Evolutionary conservation across 257 asterid genomes (phyloP).

Genomic region (Solanum piurae): DNA sequence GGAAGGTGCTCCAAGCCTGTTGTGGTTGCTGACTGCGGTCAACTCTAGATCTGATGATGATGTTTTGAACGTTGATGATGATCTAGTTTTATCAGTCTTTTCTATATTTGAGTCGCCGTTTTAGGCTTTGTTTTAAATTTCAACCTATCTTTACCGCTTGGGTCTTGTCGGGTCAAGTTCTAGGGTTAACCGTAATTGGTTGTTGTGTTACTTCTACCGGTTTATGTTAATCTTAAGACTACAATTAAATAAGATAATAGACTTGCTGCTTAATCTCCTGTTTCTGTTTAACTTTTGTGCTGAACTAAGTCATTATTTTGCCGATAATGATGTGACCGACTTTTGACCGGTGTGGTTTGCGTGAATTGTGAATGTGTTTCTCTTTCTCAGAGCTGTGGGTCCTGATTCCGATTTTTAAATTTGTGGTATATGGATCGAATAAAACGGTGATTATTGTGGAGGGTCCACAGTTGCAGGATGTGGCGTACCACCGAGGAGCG

Average conservation of each 20-base stretch:
- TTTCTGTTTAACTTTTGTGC: no score
- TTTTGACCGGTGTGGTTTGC: neutral
- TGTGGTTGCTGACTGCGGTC: conserved; percentile 51
- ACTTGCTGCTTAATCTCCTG: neutral
- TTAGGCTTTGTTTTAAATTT: neutral
- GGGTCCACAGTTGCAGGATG: neutral
- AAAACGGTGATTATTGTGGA: neutral
- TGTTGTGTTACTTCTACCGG: neutral
- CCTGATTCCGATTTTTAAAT: neutral
- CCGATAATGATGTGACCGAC: neutral
- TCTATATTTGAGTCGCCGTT: neutral
- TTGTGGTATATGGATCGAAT: neutral
- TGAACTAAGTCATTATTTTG: neutral
- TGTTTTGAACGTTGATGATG: neutral
- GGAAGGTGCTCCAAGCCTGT: conserved; percentile 58
- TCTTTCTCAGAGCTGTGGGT: neutral
- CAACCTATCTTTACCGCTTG: neutral
- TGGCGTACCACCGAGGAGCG: neutral
- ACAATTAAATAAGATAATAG: neutral
- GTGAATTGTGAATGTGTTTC: neutral
- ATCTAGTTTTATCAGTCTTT: neutral
- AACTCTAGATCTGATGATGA: conserved; percentile 29
- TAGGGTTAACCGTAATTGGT: neutral
- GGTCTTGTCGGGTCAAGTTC: neutral
- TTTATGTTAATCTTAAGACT: neutral